Base-by-base conservation (phyloP, 805 yeast genomes). In the Priceomyces melissophilus region DNA sequence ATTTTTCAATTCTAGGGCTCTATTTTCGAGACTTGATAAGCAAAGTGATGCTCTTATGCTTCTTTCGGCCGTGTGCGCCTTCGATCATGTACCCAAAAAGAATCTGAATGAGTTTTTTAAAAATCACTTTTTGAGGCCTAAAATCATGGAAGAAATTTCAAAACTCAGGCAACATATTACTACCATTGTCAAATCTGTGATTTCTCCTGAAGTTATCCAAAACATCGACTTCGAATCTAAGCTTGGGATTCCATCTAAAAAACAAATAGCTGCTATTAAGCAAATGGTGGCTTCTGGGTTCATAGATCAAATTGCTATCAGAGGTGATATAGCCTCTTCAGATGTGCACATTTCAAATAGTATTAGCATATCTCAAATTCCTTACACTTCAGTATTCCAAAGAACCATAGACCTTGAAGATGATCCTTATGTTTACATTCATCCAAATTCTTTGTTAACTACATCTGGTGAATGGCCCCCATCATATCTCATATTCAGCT, bases 271-370 rank as follows among this genome's bases (percentile, higher is more conserved):
- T 39, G 84, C 93, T 0, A 62, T 93, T 46, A 90, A 88, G 55
- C 99, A 93, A 63, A 90, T 93, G 81, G 71, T 91, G 3, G 78
- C 96, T 4, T 83, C 97, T 0, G 99, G 98, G 0, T 93, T 86
- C 53, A 73, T 93, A 30, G 99, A 93, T 60, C 95, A 87, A 56
- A 76, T 91, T 15, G 95, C 95, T 1, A 76, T 87, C 11, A 73
- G 98, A 46, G 90, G 87, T 1, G 97, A 90, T 54, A 50, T 80
- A 26, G 63, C 81, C 5, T 80, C 86, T 13, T 69, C 81, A 1
- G 95, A 85, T 13, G 70, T 79, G 6, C 69, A 63, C 35, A 61
- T 83, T 3, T 67, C 83, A 2, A 84, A 83, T 45, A 81, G 75
- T 38, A 68, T 83, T 3, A 69, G 65, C 32, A 71, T 83, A 30